A percentile compares a stretch with the other conserved stretches of the same genome.
Evolutionary conservation across 306 rosid species (phyloP).

Genomic region (Quercus ilex): DNA sequence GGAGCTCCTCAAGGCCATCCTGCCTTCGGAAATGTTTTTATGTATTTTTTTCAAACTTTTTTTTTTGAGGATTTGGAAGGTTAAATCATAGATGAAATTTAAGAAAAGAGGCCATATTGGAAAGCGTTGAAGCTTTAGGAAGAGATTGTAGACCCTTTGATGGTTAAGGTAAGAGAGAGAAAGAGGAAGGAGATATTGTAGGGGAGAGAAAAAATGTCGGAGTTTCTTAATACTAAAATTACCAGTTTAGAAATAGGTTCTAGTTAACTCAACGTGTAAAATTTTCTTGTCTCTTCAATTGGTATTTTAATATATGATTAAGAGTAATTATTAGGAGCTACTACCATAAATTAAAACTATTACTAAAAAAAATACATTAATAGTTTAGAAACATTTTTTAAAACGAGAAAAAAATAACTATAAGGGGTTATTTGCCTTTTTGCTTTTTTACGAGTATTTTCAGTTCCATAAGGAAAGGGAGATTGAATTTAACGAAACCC

Average conservation of each 20-base stretch:
- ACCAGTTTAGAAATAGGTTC: not conserved
- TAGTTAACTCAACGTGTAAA: too few species aligned
- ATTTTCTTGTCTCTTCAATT: too few species aligned
- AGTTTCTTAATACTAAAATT: not conserved
- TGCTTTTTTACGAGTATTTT: too few species aligned
- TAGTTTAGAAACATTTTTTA: not conserved
- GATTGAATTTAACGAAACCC: too few species aligned
- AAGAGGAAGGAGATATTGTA: not conserved
- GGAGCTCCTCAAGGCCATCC: constrained; percentile 59
- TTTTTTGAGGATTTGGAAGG: not conserved
- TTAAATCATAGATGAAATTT: not conserved
- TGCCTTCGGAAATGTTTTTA: constrained; percentile 10
- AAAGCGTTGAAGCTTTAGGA: not conserved
- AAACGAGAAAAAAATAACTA: too few species aligned
- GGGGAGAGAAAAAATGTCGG: constrained; percentile 32
- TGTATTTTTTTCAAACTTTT: not conserved
- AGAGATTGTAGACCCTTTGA: not conserved
- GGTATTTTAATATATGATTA: too few species aligned
- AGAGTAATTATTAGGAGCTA: too few species aligned
- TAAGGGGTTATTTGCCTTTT: too few species aligned
- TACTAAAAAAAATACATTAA: not conserved
- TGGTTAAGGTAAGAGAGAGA: not conserved
- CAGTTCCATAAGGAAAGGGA: too few species aligned
- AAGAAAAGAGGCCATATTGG: not conserved
- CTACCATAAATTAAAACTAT: too few species aligned